Conservation (phyloP, 192 early-diverging fungal genomes). For the Coemansia reversa region DNA sequence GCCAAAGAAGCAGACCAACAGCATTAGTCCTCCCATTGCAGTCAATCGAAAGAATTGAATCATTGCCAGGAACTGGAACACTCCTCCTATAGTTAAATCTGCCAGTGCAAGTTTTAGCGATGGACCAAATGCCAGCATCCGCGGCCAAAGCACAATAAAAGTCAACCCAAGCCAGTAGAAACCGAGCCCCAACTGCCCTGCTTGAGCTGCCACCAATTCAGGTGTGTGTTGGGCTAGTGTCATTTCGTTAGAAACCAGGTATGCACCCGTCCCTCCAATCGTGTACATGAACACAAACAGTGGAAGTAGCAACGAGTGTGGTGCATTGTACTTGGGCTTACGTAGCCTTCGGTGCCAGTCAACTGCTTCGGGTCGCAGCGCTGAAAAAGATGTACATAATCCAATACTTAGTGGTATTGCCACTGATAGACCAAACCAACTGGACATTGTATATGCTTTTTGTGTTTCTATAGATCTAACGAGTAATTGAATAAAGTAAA, state of each 20-base stretch:
- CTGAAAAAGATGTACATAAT: slow-evolving; percentile 25
- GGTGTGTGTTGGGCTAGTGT: slow-evolving; percentile 23
- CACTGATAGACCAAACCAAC: slow-evolving; percentile 37
- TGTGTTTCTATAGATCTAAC: background rate
- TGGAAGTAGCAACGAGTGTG: slow-evolving; percentile 32
- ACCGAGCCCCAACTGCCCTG: slow-evolving; percentile 40
- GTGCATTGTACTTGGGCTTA: slow-evolving; percentile 42
- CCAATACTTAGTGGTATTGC: slow-evolving; percentile 37
- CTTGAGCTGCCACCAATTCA: slow-evolving; percentile 30
- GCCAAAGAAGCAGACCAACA: slow-evolving; percentile 29
- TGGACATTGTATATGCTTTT: slow-evolving; percentile 32
- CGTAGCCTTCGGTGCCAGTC: slow-evolving; percentile 42
- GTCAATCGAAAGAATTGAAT: slow-evolving; percentile 46
- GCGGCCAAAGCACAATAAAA: slow-evolving; percentile 45
- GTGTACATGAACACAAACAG: slow-evolving; percentile 22
- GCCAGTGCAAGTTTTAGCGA: slow-evolving; percentile 36
- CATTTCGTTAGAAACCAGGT: slow-evolving; percentile 38
- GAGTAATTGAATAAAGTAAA: slow-evolving; percentile 7
- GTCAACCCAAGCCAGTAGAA: slow-evolving; percentile 50
- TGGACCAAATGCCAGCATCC: slow-evolving; percentile 31
- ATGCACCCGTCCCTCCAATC: slow-evolving; percentile 36
- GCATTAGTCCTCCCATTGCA: slow-evolving; percentile 29
- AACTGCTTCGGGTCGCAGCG: slow-evolving; percentile 17
- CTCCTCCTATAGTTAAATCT: slow-evolving; percentile 21
- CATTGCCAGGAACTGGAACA: slow-evolving; percentile 36